phyloP scores from a whole-genome alignment of 2,329 filamentous ascomycete genomes.

The Trichoderma hamatum region DNA sequence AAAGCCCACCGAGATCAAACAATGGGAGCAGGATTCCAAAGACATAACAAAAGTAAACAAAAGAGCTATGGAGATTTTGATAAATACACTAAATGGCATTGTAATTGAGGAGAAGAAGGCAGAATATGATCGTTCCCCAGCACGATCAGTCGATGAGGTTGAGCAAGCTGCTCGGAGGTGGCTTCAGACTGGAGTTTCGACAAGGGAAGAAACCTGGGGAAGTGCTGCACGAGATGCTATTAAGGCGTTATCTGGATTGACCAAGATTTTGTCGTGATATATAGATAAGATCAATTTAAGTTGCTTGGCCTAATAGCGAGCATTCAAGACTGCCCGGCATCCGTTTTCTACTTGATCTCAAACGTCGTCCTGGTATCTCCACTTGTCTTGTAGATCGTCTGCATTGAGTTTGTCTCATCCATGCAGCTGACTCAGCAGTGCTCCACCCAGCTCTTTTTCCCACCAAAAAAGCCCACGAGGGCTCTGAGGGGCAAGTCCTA shows the following conservation, averaged over 20 bases:
- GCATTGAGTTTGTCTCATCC: background rate
- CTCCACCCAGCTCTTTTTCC: constrained; percentile 1
- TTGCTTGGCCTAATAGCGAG: background rate
- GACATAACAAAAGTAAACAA: constrained; percentile 36
- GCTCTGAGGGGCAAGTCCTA: constrained; percentile 40
- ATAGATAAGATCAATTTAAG: background rate
- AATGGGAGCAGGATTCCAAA: constrained; percentile 42
- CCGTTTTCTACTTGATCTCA: background rate
- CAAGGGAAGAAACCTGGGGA: constrained; percentile 40
- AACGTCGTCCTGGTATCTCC: background rate
- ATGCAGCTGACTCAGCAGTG: constrained; percentile 35
- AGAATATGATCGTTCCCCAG: constrained; percentile 9
- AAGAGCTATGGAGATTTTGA: constrained; percentile 33
- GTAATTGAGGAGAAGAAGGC: constrained; percentile 31
- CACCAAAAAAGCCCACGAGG: constrained; percentile 32
- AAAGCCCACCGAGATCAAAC: constrained; percentile 34
- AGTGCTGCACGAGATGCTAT: constrained; percentile 36
- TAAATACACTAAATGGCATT: constrained; percentile 33
- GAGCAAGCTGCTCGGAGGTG: constrained; percentile 42
- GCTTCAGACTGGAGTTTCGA: constrained; percentile 35
- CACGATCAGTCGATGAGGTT: constrained; percentile 33
- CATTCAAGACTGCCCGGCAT: background rate
- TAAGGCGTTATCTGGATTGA: constrained; percentile 33
- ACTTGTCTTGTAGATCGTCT: background rate
- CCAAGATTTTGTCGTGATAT: constrained; percentile 26